Conservation (phyloP, 805 yeast genomes). For the Pichia manshurica region DNA sequence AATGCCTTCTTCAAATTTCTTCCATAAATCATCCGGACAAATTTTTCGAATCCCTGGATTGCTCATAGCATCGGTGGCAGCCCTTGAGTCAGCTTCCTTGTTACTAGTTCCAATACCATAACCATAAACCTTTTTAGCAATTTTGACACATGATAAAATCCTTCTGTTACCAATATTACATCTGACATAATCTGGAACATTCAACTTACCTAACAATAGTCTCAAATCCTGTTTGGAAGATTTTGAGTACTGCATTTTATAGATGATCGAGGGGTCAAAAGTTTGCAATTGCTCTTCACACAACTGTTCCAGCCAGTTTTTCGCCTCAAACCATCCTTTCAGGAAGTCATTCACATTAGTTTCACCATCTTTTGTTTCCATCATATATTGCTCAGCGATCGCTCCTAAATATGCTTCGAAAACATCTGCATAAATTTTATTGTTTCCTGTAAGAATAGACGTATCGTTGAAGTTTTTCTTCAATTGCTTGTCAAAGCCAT, state of each 20-base stretch:
- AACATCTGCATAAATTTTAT: constrained; percentile 78
- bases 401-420: constrained; percentile 96
- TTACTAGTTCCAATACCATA: constrained; percentile 61
- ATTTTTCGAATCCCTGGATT: constrained; percentile 15
- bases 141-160: constrained; percentile 46
- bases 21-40: constrained; percentile 13
- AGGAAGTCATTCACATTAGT: constrained; percentile 22
- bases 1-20: constrained; percentile 11
- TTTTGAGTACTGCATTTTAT: constrained; percentile 16
- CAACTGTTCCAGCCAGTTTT: constrained; percentile 49
- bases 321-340: constrained; percentile 41
- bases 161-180: constrained; percentile 24
- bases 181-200: constrained; percentile 45
- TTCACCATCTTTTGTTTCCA: constrained; percentile 52
- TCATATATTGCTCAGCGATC: constrained; percentile 37
- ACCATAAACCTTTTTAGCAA: constrained; percentile 63
- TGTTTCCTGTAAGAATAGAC: constrained; percentile 44
- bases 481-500: constrained; percentile 58
- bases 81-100: constrained; percentile 73
- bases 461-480: constrained; percentile 38
- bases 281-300: constrained; percentile 31
- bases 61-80: constrained; percentile 64
- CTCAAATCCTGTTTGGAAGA: constrained; percentile 57
- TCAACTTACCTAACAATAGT: constrained; percentile 40
- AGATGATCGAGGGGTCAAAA: constrained; percentile 15